Evolutionary conservation across 208 protist genomes (phyloP), one percentile per base, ranked within the genome.

Genomic region (Trypanosomatidae sp.): DNA sequence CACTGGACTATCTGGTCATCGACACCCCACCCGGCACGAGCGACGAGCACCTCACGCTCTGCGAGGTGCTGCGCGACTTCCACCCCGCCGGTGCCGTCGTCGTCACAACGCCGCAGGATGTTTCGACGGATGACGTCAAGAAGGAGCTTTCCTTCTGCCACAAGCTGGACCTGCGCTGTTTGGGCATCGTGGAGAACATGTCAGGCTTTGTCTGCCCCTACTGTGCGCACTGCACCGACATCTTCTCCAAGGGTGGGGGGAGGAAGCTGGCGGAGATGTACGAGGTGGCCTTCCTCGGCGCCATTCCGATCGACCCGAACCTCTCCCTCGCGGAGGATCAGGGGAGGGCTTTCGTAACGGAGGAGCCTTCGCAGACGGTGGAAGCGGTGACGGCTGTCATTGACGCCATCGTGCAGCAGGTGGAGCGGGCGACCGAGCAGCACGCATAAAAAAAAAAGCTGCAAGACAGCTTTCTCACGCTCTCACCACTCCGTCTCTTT

Each of bases 131-230:
- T 69, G 96, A 97, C 81, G 95, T 98, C 17, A 89, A 93, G 76
- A 98, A 98, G 79, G 93, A 98, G 71, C 82, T 98, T 0, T 95
- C 87, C 8, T 93, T 98, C 69, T 98, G 95, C 71, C 79, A 94
- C 73, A 94, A 92, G 66, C 73, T 95, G 33, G 81, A 79, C 19
- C 66, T 98, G 47, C 89, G 89, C 2, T 93, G 96, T 64, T 83
- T 97, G 22, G 95, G 95, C 46, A 81, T 98, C 55, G 92, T 98
- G n/a, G 94, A 98, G 81, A 98, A 98, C 79, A 98, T 98, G 95
- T 94, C 85, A 0, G 94, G 94, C 43, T 97, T 96, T 65, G 93
- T 95, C 43, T 98, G 95, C 81, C 95, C 95, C 0, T 90, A 97
- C 81, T 98, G 95, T 64, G 85, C 85, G 33, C 89, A 96, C 71